phyloP scores from a whole-genome alignment of 139 green algal species.

The Dunaliella sp. region DNA sequence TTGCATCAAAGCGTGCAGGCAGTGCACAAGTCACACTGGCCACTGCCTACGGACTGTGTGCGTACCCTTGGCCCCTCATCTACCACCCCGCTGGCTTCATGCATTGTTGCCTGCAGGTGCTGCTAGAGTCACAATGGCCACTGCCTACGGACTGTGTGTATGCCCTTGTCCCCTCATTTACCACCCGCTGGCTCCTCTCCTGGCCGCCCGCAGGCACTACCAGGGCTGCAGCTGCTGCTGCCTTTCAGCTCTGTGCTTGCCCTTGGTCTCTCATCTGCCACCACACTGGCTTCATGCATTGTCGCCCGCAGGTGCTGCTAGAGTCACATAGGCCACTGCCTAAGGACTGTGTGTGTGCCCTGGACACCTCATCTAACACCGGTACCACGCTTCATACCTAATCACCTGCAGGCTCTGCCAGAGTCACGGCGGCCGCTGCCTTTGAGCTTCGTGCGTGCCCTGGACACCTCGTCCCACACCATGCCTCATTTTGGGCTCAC shows the following conservation, averaged over 20 bases:
- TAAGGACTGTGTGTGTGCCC: not conserved
- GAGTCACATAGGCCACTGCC: not conserved
- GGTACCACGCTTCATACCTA: not conserved
- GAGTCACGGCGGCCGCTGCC: slow-evolving; percentile 34
- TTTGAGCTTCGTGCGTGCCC: slow-evolving; percentile 34
- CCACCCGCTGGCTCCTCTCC: too few species aligned
- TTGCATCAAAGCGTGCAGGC: too few species aligned
- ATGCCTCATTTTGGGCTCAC: slow-evolving; percentile 28
- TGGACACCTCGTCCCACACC: slow-evolving; percentile 35
- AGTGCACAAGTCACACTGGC: not conserved
- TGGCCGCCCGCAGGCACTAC: too few species aligned
- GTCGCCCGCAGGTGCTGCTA: not conserved
- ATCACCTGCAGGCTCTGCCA: slow-evolving; percentile 17
- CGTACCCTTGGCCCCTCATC: not conserved
- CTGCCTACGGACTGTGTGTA: not conserved
- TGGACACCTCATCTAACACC: not conserved
- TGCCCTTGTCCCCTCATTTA: too few species aligned
- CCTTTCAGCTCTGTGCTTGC: not conserved
- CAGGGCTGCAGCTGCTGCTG: too few species aligned
- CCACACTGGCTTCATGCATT: not conserved
- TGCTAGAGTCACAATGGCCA: not conserved
- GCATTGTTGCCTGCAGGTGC: not conserved
- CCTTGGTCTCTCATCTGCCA: not conserved
- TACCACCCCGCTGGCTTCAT: not conserved
- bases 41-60: not conserved